These are phyloP conservation scores for Phytophthora sojae DNA, from an alignment of 352 stramenopile species.

Conservation along the genomic window DNA sequence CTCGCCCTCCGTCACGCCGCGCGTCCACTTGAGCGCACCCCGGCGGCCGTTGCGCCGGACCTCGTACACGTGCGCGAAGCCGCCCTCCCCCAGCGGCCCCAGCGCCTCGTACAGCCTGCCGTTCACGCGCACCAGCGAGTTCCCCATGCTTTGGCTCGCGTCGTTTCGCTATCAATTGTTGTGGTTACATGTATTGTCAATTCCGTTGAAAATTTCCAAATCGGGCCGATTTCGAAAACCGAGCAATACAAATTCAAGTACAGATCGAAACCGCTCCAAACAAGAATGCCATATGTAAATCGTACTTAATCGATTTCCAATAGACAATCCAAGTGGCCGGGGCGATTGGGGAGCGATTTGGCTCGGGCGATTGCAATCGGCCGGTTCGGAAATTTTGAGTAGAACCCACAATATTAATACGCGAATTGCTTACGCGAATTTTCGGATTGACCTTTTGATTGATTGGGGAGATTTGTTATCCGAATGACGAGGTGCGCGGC, in stretches of 20 bases:
- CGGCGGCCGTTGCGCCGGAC: slow-evolving; percentile 46
- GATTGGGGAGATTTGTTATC: background rate
- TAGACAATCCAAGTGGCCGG: too few relatives aligned
- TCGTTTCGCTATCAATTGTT: background rate
- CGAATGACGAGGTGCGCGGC: slow-evolving; percentile 15
- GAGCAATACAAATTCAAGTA: too few relatives aligned
- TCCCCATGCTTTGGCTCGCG: slow-evolving; percentile 57
- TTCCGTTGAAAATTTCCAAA: too few relatives aligned
- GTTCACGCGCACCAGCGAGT: slow-evolving; percentile 67
- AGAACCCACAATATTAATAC: too few relatives aligned
- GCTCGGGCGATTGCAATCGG: too few relatives aligned
- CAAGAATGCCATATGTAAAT: too few relatives aligned
- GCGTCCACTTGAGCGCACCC: slow-evolving; percentile 76
- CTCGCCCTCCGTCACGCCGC: slow-evolving; percentile 60
- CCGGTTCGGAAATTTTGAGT: too few relatives aligned
- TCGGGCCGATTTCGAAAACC: too few relatives aligned
- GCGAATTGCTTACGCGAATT: background rate
- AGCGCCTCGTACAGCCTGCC: slow-evolving; percentile 60
- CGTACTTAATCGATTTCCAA: too few relatives aligned
- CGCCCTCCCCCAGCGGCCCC: slow-evolving; percentile 66
- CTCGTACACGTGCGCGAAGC: slow-evolving; percentile 74
- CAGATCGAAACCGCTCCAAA: too few relatives aligned
- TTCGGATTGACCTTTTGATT: background rate
- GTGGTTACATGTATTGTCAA: too few relatives aligned
- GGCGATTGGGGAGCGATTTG: too few relatives aligned